Percentiles rank a stretch among this genome's conserved stretches.
Conservation (phyloP, 345 rosid genomes). For the Camelina laxa region DNA sequence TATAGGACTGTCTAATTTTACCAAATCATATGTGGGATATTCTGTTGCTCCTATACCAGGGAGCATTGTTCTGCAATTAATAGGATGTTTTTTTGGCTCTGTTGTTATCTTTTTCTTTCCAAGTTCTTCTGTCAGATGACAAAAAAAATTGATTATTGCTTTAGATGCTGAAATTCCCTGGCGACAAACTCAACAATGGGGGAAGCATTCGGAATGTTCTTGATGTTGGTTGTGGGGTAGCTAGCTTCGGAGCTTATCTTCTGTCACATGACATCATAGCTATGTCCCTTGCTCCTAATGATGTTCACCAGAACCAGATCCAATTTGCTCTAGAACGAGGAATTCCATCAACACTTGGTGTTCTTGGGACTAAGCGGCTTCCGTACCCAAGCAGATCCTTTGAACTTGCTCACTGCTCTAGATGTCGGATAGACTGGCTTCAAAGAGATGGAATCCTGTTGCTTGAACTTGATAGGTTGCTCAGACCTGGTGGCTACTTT, state of each 20-base stretch:
- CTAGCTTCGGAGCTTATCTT: conserved; percentile 98
- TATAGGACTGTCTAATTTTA: neutral
- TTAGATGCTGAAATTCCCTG: conserved; percentile 96
- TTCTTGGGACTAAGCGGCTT: conserved; percentile 91
- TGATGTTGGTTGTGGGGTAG: conserved; percentile 99
- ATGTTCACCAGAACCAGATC: conserved; percentile 97
- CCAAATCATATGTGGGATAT: neutral
- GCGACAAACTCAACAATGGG: conserved; percentile 80
- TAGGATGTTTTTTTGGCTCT: conserved; percentile 24
- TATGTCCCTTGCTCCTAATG: conserved; percentile 98
- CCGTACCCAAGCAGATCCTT: conserved; percentile 98
- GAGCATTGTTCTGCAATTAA: conserved; percentile 31
- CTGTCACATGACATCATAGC: conserved; percentile 81
- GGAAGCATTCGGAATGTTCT: conserved; percentile 87
- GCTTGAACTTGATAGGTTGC: conserved; percentile 88
- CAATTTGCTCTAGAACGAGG: conserved; percentile 98
- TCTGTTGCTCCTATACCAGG: neutral
- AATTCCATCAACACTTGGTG: conserved; percentile 93
- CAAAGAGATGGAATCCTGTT: conserved; percentile 94
- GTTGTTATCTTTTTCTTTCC: conserved; percentile 22
- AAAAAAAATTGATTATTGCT: conserved; percentile 41
- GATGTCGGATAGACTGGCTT: conserved; percentile 98
- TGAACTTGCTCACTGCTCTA: conserved; percentile 95
- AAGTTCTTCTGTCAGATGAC: conserved; percentile 41
- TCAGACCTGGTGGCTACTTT: conserved; percentile 98